phyloP scores from a whole-genome alignment of 192 early-diverging fungal species.

The Coemansia sp. region DNA sequence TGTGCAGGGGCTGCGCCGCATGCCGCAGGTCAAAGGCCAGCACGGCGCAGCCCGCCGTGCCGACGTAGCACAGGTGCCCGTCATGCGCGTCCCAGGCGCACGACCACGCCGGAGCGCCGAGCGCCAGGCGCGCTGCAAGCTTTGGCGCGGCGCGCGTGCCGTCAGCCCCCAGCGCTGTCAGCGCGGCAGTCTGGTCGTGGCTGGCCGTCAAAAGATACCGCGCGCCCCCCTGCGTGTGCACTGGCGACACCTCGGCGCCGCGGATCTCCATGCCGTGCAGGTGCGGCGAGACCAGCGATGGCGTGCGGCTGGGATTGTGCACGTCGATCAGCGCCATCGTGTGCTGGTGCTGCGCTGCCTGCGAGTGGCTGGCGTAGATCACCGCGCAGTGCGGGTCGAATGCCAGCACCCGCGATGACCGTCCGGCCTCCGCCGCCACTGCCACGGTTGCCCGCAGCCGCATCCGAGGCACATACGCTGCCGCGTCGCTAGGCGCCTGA shows the following conservation, averaged over 20 bases:
- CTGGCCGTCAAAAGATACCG: slow-evolving; percentile 49
- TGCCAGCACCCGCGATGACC: slow-evolving; percentile 23
- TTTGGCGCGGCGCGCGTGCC: slow-evolving; percentile 4
- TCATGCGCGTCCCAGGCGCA: slow-evolving; percentile 38
- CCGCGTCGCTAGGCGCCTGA: too few species aligned
- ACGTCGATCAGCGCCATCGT: slow-evolving; percentile 30
- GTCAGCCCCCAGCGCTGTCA: slow-evolving; percentile 13
- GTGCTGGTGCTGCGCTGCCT: slow-evolving; percentile 1
- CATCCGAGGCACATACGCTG: neutral
- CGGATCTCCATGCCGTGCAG: slow-evolving; percentile 20
- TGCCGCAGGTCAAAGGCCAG: slow-evolving; percentile 34
- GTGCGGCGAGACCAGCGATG: slow-evolving; percentile 25
- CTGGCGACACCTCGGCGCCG: slow-evolving; percentile 36
- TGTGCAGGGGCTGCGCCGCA: neutral
- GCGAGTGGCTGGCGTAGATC: slow-evolving; percentile 28
- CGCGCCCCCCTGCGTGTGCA: slow-evolving; percentile 9
- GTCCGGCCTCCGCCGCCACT: neutral
- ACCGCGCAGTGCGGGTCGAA: slow-evolving; percentile 19
- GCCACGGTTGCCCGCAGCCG: slow-evolving; percentile 20
- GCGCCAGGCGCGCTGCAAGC: slow-evolving; percentile 7
- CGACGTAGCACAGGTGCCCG: slow-evolving; percentile 20
- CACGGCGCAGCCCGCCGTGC: slow-evolving; percentile 12
- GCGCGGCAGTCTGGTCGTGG: slow-evolving; percentile 35
- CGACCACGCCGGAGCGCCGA: slow-evolving; percentile 29
- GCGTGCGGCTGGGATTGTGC: neutral